These are phyloP conservation scores for Lactarius akahatsu DNA, from an alignment of 768 basidiomycete species.

Conservation along the genomic window DNA sequence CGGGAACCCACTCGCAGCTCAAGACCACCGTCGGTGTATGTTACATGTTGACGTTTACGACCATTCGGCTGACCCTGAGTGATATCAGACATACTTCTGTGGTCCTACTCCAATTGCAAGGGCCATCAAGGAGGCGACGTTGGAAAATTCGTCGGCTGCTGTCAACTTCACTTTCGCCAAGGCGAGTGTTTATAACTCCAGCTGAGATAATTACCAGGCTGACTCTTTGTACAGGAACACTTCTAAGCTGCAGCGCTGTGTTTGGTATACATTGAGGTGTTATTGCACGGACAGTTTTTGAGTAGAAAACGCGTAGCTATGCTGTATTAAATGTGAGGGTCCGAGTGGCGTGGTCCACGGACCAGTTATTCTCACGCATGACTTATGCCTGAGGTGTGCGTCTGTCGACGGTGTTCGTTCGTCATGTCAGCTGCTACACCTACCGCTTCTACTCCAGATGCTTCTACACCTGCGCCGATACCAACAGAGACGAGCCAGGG, in stretches of 20 bases:
- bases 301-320: neutral
- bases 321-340: neutral
- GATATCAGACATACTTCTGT: slow-evolving; percentile 78
- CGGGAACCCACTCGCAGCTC: slow-evolving; percentile 72
- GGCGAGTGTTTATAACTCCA: slow-evolving; percentile 43
- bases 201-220: slow-evolving; percentile 21
- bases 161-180: slow-evolving; percentile 83
- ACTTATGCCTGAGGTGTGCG: neutral
- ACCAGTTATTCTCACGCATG: neutral
- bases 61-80: slow-evolving; percentile 12
- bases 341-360: neutral
- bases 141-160: slow-evolving; percentile 49
- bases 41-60: slow-evolving; percentile 26
- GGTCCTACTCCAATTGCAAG: slow-evolving; percentile 77
- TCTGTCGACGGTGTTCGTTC: neutral
- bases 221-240: slow-evolving; percentile 48
- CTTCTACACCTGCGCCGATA: slow-evolving; percentile 38
- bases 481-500: slow-evolving; percentile 45
- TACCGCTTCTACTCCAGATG: slow-evolving; percentile 51
- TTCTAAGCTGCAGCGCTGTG: slow-evolving; percentile 42
- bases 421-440: slow-evolving; percentile 52
- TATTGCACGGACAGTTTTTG: neutral
- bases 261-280: neutral
- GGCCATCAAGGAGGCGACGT: slow-evolving; percentile 69
- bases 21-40: slow-evolving; percentile 83